Conservation (phyloP, 192 early-diverging fungal genomes). For the Umbelopsis isabellina region DNA sequence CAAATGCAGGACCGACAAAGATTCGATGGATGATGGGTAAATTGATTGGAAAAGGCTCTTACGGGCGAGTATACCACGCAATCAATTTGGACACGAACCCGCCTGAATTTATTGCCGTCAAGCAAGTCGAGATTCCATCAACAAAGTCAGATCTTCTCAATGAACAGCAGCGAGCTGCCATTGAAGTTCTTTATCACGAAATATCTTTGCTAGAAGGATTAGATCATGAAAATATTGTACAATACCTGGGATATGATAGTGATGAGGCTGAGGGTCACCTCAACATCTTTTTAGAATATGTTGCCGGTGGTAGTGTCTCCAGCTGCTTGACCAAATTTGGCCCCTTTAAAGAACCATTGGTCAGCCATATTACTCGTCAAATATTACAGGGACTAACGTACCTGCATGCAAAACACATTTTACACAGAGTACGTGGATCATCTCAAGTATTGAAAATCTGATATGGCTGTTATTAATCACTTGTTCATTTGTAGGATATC, state of each 20-base stretch:
- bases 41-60: slow-evolving; percentile 84
- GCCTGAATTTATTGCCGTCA: slow-evolving; percentile 78
- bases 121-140: slow-evolving; percentile 73
- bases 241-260: slow-evolving; percentile 80
- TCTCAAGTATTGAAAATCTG: background rate
- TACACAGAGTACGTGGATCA: slow-evolving; percentile 65
- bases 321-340: slow-evolving; percentile 75
- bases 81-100: slow-evolving; percentile 66
- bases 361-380: slow-evolving; percentile 77
- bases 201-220: slow-evolving; percentile 74
- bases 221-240: slow-evolving; percentile 92
- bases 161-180: slow-evolving; percentile 44
- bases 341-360: slow-evolving; percentile 71
- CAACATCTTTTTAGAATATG: slow-evolving; percentile 98
- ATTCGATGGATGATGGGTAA: slow-evolving; percentile 77
- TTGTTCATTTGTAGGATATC: slow-evolving; percentile 59
- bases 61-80: slow-evolving; percentile 78
- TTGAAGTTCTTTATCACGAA: slow-evolving; percentile 71
- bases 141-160: slow-evolving; percentile 50
- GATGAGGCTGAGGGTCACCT: slow-evolving; percentile 59
- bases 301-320: slow-evolving; percentile 89
- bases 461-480: background rate
- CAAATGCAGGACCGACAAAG: slow-evolving; percentile 37
- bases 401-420: slow-evolving; percentile 74
- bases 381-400: slow-evolving; percentile 86